Evolutionary conservation across 345 rosid genomes (phyloP).

Genomic region (Barbarea vulgaris): DNA sequence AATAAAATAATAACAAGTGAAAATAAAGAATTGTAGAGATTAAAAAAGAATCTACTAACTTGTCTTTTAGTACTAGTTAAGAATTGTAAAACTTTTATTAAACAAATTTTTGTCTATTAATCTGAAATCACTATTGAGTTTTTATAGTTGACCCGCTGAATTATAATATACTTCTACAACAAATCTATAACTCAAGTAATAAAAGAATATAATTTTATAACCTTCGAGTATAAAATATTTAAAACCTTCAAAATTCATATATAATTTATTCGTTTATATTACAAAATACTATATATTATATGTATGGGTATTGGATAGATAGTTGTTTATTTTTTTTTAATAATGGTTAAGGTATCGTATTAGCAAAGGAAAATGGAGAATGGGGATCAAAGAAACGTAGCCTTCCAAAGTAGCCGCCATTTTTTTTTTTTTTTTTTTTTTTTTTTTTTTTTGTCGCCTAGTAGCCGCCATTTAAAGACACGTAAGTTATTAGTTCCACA

Average conservation of each 20-base stretch:
- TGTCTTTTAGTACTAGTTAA: constrained; percentile 5
- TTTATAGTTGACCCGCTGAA: constrained; percentile 3
- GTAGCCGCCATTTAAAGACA: constrained; percentile 36
- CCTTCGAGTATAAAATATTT: not conserved
- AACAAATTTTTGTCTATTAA: not conserved
- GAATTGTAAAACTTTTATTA: not conserved
- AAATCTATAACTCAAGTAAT: not conserved
- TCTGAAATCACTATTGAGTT: not conserved
- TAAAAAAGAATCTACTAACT: not conserved
- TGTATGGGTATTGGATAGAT: not conserved
- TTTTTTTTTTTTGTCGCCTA: no score
- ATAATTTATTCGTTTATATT: not conserved
- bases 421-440: no score
- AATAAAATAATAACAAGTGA: not conserved
- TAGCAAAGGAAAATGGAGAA: not conserved
- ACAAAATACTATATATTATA: not conserved
- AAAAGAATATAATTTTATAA: not conserved
- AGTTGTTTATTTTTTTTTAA: not conserved
- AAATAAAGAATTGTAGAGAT: not conserved
- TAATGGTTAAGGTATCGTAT: not conserved
- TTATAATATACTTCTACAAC: not conserved
- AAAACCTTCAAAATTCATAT: not conserved
- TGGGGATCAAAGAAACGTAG: constrained; percentile 27
- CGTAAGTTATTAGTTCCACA: constrained; percentile 23
- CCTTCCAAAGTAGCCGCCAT: constrained; percentile 32